phyloP scores from a whole-genome alignment of 306 rosid genomes.

The Malus orientalis region DNA sequence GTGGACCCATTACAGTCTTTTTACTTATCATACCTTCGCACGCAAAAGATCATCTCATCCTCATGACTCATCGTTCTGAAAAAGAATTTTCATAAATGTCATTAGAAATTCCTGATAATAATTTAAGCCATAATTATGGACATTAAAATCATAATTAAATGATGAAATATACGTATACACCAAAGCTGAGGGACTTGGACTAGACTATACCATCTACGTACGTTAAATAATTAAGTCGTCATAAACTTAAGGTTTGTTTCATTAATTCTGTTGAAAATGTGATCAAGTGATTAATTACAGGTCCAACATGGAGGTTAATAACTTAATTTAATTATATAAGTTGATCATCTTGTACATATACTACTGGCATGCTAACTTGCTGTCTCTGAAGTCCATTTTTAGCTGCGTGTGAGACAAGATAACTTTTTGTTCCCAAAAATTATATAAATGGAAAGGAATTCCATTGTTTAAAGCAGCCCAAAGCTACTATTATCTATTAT shows the following conservation, averaged over 20 bases:
- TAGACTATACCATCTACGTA: background rate
- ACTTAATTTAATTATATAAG: background rate
- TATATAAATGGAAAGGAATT: background rate
- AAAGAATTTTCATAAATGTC: background rate
- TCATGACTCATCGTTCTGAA: background rate
- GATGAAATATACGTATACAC: background rate
- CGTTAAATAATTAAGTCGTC: background rate
- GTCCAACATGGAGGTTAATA: background rate
- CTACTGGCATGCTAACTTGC: constrained; percentile 6
- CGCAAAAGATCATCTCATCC: constrained; percentile 32
- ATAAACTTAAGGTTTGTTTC: background rate
- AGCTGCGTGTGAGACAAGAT: constrained; percentile 17
- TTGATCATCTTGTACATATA: background rate
- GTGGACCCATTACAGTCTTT: constrained; percentile 20
- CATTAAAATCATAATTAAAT: background rate
- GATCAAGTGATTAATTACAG: background rate
- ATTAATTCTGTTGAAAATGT: background rate
- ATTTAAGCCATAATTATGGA: background rate
- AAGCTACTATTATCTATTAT: background rate
- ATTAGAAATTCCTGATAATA: background rate
- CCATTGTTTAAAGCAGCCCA: background rate
- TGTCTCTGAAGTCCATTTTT: constrained; percentile 7
- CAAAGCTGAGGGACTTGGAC: background rate
- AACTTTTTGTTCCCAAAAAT: constrained; percentile 1
- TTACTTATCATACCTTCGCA: constrained; percentile 32